Conservation (phyloP, 192 early-diverging fungal genomes). For the Allomyces arbusculus region DNA sequence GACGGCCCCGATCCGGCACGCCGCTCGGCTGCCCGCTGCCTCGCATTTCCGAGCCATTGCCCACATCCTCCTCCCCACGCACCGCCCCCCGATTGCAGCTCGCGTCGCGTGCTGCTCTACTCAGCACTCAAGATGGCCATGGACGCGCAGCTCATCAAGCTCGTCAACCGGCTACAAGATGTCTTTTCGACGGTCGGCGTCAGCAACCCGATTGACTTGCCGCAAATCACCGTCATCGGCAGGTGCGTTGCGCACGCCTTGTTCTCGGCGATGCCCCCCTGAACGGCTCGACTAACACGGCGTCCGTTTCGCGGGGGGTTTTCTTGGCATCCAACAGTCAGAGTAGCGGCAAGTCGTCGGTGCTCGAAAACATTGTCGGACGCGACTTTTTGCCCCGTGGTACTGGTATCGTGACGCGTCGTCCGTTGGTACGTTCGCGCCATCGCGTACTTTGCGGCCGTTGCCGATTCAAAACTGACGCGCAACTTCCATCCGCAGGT, state of each 20-base stretch:
- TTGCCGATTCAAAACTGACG: neutral
- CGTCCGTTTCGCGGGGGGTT: neutral
- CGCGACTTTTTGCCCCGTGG: slow-evolving; percentile 96
- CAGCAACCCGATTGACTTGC: slow-evolving; percentile 71
- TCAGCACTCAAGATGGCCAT: slow-evolving; percentile 5
- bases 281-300: no score
- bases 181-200: slow-evolving; percentile 75
- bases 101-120: no score
- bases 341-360: slow-evolving; percentile 85
- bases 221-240: slow-evolving; percentile 72
- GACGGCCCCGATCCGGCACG: no score
- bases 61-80: no score
- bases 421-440: slow-evolving; percentile 53
- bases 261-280: neutral
- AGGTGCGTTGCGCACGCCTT: slow-evolving; percentile 10
- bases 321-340: slow-evolving; percentile 21
- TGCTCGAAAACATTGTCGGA: slow-evolving; percentile 98
- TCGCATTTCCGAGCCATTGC: no score
- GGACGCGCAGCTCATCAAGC: slow-evolving; percentile 37
- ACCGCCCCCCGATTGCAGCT: no score
- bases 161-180: slow-evolving; percentile 72
- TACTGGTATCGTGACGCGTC: slow-evolving; percentile 89
- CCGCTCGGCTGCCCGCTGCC: no score
- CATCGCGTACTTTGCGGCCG: neutral
- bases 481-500: slow-evolving; percentile 15